Evolutionary conservation across 2,329 filamentous ascomycete species (phyloP).

Genomic region (Arthrobotrys musiformis): DNA sequence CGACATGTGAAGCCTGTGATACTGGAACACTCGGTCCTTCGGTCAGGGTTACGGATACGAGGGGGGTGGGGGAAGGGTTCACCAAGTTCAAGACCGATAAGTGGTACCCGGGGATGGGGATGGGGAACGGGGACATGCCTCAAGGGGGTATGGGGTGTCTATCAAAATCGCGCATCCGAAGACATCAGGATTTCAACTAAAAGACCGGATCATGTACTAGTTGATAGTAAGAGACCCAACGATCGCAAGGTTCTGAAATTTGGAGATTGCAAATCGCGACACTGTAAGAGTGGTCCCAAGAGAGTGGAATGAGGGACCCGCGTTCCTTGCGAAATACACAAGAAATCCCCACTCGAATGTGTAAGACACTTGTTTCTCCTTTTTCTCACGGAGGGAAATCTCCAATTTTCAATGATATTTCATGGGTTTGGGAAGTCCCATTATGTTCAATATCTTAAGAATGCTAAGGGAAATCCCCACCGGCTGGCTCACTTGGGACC

Average conservation of each 20-base stretch:
- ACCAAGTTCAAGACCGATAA: slow-evolving; percentile 8
- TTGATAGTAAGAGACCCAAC: neutral
- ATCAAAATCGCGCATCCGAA: slow-evolving; percentile 52
- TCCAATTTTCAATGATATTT: too few species aligned
- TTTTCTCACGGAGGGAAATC: slow-evolving; percentile 1
- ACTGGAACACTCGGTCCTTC: neutral
- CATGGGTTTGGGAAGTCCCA: neutral
- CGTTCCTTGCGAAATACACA: slow-evolving; percentile 15
- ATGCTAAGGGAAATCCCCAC: slow-evolving; percentile 18
- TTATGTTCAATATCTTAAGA: slow-evolving; percentile 25
- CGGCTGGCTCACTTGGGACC: neutral
- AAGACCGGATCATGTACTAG: neutral
- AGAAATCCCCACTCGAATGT: slow-evolving; percentile 20
- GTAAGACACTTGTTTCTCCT: slow-evolving; percentile 20
- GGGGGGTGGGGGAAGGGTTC: neutral
- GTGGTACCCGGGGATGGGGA: too few species aligned
- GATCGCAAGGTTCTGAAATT: slow-evolving; percentile 31
- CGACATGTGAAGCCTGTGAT: slow-evolving; percentile 15
- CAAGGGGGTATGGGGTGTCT: slow-evolving; percentile 21
- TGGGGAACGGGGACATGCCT: slow-evolving; percentile 11
- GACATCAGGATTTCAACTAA: slow-evolving; percentile 6
- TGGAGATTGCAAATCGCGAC: slow-evolving; percentile 47
- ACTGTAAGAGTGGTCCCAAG: slow-evolving; percentile 38
- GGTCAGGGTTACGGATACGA: neutral
- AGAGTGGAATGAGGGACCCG: slow-evolving; percentile 29